These are phyloP conservation scores for Cladosporium austrohemisphaericum DNA, from an alignment of 2,329 filamentous ascomycete species.

Conservation along the genomic window DNA sequence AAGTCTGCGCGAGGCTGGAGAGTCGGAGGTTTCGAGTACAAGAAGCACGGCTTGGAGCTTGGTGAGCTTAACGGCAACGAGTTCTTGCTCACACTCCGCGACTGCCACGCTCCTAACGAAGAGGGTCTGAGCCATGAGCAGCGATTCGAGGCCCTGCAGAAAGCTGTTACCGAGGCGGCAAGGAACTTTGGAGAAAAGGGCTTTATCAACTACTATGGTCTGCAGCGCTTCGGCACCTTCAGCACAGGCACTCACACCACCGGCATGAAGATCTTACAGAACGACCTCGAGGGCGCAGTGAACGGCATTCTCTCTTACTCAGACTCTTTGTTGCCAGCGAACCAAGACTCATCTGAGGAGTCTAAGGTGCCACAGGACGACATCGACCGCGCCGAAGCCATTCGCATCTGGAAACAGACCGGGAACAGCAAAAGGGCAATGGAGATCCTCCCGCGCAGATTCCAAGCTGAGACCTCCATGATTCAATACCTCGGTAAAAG, in stretches of 20 bases:
- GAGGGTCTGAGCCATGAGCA: slow-evolving; percentile 31
- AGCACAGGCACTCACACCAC: slow-evolving; percentile 78
- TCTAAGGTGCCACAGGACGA: slow-evolving; percentile 69
- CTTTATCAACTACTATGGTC: slow-evolving; percentile 96
- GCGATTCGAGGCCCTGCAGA: slow-evolving; percentile 45
- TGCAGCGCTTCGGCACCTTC: slow-evolving; percentile 95
- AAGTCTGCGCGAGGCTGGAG: slow-evolving; percentile 57
- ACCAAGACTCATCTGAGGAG: slow-evolving; percentile 39
- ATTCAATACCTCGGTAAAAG: slow-evolving; percentile 66
- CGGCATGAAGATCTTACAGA: slow-evolving; percentile 77
- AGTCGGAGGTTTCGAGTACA: slow-evolving; percentile 79
- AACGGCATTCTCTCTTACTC: slow-evolving; percentile 73
- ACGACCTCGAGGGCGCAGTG: slow-evolving; percentile 76
- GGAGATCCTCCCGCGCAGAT: slow-evolving; percentile 66
- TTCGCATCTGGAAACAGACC: slow-evolving; percentile 66
- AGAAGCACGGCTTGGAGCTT: slow-evolving; percentile 67
- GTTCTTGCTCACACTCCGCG: slow-evolving; percentile 86
- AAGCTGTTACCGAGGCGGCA: slow-evolving; percentile 58
- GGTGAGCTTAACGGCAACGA: slow-evolving; percentile 87
- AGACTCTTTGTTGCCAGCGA: slow-evolving; percentile 56
- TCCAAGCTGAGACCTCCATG: slow-evolving; percentile 72
- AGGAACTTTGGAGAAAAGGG: slow-evolving; percentile 67
- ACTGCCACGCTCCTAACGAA: slow-evolving; percentile 63
- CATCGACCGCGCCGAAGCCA: slow-evolving; percentile 70
- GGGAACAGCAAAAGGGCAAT: slow-evolving; percentile 41